A percentile compares a stretch with the other conserved stretches of the same genome.
Evolutionary conservation across 225 moss, liverwort and hornwort genomes (phyloP).

Genomic region (Sphagnum tenellum): DNA sequence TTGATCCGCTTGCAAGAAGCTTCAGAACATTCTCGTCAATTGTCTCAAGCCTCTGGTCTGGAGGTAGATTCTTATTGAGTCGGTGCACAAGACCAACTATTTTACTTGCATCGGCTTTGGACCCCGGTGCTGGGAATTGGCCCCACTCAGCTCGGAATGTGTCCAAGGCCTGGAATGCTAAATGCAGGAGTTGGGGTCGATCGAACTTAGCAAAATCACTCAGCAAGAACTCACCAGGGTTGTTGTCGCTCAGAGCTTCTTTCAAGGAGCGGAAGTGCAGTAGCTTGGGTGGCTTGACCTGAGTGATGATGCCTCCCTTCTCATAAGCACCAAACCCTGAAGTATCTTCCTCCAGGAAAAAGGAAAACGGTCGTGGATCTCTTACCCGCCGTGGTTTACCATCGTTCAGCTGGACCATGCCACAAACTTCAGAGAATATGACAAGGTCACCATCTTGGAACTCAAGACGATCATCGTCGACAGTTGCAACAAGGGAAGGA

Average conservation of each 20-base stretch:
- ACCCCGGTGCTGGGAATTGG: conserved; percentile 56
- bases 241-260: conserved; percentile 45
- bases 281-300: conserved; percentile 79
- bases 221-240: conserved; percentile 82
- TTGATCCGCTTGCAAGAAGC: conserved; percentile 74
- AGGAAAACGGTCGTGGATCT: conserved; percentile 71
- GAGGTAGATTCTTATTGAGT: conserved; percentile 45
- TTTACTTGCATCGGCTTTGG: conserved; percentile 40
- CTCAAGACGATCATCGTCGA: conserved; percentile 90
- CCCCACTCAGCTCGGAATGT: conserved; percentile 48
- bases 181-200: conserved; percentile 73
- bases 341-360: conserved; percentile 77
- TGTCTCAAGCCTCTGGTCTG: conserved; percentile 50
- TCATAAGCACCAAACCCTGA: conserved; percentile 55
- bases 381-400: conserved; percentile 82
- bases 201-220: conserved; percentile 94
- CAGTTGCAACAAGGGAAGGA: conserved; percentile 82
- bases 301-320: conserved; percentile 88
- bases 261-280: conserved; percentile 64
- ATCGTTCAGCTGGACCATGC: conserved; percentile 80
- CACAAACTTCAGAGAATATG: conserved; percentile 77
- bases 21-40: conserved; percentile 59
- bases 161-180: conserved; percentile 87
- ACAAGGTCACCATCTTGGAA: conserved; percentile 97
- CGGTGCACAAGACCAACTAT: conserved; percentile 33